Base-by-base conservation (phyloP, 345 rosid species). In the Adansonia digitata region DNA sequence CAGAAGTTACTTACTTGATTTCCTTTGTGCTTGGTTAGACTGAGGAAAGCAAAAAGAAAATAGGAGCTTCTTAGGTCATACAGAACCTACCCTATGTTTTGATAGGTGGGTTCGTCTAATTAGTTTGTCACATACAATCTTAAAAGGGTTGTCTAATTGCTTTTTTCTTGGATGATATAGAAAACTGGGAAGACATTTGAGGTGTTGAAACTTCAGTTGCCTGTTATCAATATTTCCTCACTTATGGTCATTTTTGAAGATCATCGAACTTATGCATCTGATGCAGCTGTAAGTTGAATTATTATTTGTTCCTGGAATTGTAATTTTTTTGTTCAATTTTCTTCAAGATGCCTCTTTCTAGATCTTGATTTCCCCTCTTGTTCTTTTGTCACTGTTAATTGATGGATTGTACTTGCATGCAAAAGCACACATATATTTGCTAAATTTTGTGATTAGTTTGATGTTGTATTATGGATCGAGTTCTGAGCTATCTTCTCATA, bases 191-290 rank as follows among this genome's bases (percentile, higher is more conserved):
- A 85, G 84, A 84, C 85, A 72, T 91, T 88, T 76, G 93, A 95
- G 80, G 91, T 86, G 69, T 81, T 61, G 42, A 87, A 81, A 79
- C 88, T 89, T 79, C 88, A 87, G 82, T 82, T 95, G 82, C 99
- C 99, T 74, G 83, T 89, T 69, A 86, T 95, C 84, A 82, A 87
- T 43, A 76, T 81, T 77, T 88, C 94, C 66, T 91, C 99, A 17
- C 94, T 93, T 60, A 91, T 85, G 86, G 88, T 95, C 59, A 59
- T 88, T 76, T 91, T 85, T 82, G 97, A 95, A 82, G 99, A 95
- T 83, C 97, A 92, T 75, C 89, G 98, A 77, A 95, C 99, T 31
- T 89, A 88, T 82, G 97, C 97, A 64, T 89, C 97, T 34, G 77
- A 86, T 78, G 85, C 88, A 69, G 90, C 92, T 76, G 99, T 95